These are phyloP conservation scores for Chlorella sp. DNA, from an alignment of 139 green algal genomes.

Conservation along the genomic window DNA sequence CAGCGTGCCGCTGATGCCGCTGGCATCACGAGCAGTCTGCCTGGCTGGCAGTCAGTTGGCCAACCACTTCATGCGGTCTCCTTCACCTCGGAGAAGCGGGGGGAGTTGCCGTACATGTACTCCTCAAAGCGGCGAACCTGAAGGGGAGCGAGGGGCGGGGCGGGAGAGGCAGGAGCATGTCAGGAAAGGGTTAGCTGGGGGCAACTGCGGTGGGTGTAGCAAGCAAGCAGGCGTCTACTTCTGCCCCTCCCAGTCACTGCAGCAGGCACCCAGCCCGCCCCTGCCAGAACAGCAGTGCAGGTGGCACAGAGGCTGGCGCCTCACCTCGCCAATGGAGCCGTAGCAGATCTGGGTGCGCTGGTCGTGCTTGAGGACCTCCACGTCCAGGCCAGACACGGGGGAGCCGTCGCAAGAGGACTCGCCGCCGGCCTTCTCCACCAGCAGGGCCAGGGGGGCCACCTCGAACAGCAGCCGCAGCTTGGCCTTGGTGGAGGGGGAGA, in stretches of 20 bases:
- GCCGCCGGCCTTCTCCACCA: constrained; percentile 84
- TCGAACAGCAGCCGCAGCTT: constrained; percentile 97
- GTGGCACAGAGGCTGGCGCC: not conserved
- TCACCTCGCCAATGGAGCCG: constrained; percentile 83
- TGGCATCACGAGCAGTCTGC: no score
- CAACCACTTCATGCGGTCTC: no score
- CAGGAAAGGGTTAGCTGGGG: not conserved
- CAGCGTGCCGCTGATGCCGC: no score
- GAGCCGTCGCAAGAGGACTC: constrained; percentile 81
- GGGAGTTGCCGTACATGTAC: constrained; percentile 83
- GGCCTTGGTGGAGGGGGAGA: constrained; percentile 92
- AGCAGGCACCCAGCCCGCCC: not conserved
- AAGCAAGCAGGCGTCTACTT: not conserved
- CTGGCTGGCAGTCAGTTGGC: no score
- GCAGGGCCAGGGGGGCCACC: constrained; percentile 85
- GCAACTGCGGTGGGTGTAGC: not conserved
- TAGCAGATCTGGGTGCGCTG: constrained; percentile 94
- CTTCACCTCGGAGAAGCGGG: constrained; percentile 60
- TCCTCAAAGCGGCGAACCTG: constrained; percentile 86
- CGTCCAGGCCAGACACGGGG: constrained; percentile 80
- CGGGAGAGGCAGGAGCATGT: not conserved
- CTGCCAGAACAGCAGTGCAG: no score
- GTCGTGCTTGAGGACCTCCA: constrained; percentile 82
- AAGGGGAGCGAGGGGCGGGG: not conserved
- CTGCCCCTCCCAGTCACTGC: not conserved